Evolutionary conservation across 2,329 filamentous ascomycete species (phyloP).

Genomic region (Mycogone perniciosa): DNA sequence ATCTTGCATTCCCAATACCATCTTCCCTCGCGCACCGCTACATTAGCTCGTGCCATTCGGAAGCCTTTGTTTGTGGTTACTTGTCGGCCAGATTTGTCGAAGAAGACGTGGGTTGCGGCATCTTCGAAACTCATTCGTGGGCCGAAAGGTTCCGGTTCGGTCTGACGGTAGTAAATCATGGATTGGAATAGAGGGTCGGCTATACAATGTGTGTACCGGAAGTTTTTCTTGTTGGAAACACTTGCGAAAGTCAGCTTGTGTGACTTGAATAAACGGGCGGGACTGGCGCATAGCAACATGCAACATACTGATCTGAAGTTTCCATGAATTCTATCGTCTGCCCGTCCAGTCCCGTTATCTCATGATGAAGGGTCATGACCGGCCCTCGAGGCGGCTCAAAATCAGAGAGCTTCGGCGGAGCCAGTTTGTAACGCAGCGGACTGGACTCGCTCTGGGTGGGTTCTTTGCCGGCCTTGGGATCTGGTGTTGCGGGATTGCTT

Average conservation of each 20-base stretch:
- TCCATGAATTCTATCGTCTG: constrained; percentile 53
- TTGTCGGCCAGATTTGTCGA: constrained; percentile 67
- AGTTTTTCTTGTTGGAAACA: constrained; percentile 63
- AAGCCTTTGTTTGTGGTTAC: constrained; percentile 91
- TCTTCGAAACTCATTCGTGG: constrained; percentile 91
- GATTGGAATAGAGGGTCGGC: constrained; percentile 83
- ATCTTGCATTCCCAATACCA: constrained; percentile 95
- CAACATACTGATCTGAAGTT: constrained; percentile 56
- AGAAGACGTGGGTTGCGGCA: constrained; percentile 75
- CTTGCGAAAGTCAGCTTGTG: constrained; percentile 19
- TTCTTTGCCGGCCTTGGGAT: constrained; percentile 41
- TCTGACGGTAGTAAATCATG: constrained; percentile 81
- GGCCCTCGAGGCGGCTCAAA: constrained; percentile 55
- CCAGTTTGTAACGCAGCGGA: constrained; percentile 56
- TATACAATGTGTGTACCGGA: constrained; percentile 85
- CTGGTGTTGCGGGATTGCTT: constrained; percentile 51
- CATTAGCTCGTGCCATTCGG: constrained; percentile 83
- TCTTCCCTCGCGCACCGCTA: constrained; percentile 80
- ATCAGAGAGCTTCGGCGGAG: constrained; percentile 55
- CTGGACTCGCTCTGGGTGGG: constrained; percentile 38
- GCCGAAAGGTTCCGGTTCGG: constrained; percentile 76
- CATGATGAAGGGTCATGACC: constrained; percentile 51
- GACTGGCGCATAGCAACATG: not conserved
- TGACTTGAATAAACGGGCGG: not conserved
- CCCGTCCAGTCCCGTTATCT: constrained; percentile 43